Evolutionary conservation across 805 yeast genomes (phyloP), one percentile per base, ranked within the genome.

Genomic region (Torulaspora indica): DNA sequence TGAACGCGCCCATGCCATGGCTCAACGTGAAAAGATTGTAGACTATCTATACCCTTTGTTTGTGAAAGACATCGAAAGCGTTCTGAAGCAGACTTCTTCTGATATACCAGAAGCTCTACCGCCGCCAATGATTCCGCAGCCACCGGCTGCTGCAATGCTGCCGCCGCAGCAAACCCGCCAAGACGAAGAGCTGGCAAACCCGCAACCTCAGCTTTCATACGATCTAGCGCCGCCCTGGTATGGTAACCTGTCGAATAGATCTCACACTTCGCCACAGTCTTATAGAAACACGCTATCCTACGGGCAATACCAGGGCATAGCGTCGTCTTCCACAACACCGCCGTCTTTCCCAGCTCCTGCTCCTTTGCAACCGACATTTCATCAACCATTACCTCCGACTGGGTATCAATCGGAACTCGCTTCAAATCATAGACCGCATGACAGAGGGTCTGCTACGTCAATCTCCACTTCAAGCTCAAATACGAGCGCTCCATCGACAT

Each of bases 1-100:
- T 59, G 91, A 85, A 50, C 71, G 93, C 40, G 95, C 95, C 1
- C 69, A 80, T 37, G 82, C 83, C 27, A 81, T 85, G 78, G 95
- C 95, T 13, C 83, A 82, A 63, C 72, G 82, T 50, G 93, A 85
- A 61, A 84, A 86, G 32, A 83, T 82, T 48, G 78, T 76, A 22
- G 87, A 82, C 53, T 57, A 76, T 30, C 70, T 82, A 47, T 81
- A 79, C 56, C 87, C 88, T 2, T 67, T 82, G 37, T 81, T 82
- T 63, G 89, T 84, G 29, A 74, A 82, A 42, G 91, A 85, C 61
- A 83, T 85, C 57, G 82, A 82, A 45, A 62, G 60, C 38, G 66
- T 69, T 12, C 59, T 70, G 37, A 69, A 62, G 46, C 70, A 68
- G 30, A 42, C 51, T 3, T 34, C 43, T 12, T 20, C 27, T 7